Conservation (phyloP, 495 filamentous ascomycete species). For the Pyrenula aspistea region DNA sequence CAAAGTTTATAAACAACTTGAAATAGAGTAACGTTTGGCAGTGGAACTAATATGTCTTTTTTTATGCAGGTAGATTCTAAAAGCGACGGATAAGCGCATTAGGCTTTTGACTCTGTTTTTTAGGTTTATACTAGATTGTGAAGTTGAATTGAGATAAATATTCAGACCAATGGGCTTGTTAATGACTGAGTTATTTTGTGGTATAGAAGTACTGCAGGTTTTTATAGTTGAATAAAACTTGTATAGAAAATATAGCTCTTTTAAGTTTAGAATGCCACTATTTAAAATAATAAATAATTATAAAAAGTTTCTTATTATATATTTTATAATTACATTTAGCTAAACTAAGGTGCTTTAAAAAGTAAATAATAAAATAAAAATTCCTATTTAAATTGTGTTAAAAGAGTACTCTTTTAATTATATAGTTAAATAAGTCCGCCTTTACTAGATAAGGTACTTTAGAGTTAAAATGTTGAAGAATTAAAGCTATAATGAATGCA, state of each 20-base stretch:
- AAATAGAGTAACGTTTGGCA: no score
- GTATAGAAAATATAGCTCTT: slow-evolving; percentile 1
- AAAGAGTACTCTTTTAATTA: slow-evolving; percentile 3
- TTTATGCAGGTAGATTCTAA: not conserved
- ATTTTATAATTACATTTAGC: slow-evolving; percentile 14
- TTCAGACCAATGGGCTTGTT: slow-evolving; percentile 11
- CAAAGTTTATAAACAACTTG: not conserved
- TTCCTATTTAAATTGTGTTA: slow-evolving; percentile 3
- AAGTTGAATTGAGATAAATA: slow-evolving; percentile 19
- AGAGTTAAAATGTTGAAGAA: slow-evolving; percentile 6
- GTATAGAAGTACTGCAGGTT: slow-evolving; percentile 16
- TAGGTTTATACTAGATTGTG: slow-evolving; percentile 10
- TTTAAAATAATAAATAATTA: slow-evolving; percentile 12
- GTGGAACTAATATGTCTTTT: slow-evolving; percentile 1
- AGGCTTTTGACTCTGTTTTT: slow-evolving; percentile 3
- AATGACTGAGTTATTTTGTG: slow-evolving; percentile 11
- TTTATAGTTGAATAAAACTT: slow-evolving; percentile 9
- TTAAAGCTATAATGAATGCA: slow-evolving; percentile 1
- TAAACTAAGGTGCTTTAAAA: slow-evolving; percentile 6
- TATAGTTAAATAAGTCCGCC: slow-evolving; percentile 5
- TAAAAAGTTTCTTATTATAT: slow-evolving; percentile 14
- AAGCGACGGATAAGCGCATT: slow-evolving; percentile 3
- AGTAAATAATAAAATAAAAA: slow-evolving; percentile 4
- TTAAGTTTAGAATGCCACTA: slow-evolving; percentile 11
- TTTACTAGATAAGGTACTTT: slow-evolving; percentile 4